Conservation (phyloP, 305 asterid genomes). For the Plantago rigida region DNA sequence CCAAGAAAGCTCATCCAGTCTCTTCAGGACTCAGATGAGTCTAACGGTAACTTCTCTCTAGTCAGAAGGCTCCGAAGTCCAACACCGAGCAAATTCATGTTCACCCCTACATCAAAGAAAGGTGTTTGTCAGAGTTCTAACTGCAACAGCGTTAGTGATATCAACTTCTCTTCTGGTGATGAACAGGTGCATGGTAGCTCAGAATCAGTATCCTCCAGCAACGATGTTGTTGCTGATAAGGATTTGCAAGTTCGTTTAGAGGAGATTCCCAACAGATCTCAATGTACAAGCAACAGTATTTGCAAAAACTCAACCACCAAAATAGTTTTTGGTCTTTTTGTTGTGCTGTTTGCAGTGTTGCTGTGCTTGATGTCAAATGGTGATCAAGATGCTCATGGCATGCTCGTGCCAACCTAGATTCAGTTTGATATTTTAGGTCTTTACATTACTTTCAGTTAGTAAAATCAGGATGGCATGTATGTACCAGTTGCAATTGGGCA, state of each 20-base stretch:
- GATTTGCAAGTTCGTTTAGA: conserved; percentile 27
- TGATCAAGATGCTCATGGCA: conserved; percentile 32
- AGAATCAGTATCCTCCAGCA: conserved; percentile 71
- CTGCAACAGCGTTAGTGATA: conserved; percentile 22
- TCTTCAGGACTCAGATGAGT: conserved; percentile 59
- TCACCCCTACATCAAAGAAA: conserved; percentile 38
- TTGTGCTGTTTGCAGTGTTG: conserved; percentile 36
- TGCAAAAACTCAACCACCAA: conserved; percentile 18
- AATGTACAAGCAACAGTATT: conserved; percentile 6
- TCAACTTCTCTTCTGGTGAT: conserved; percentile 25
- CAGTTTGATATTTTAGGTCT: not conserved
- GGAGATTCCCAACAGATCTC: conserved; percentile 25
- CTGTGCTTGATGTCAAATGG: conserved; percentile 33
- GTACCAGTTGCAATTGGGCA: not conserved
- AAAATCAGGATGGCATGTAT: not conserved
- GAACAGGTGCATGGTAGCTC: conserved; percentile 36
- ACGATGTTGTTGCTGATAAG: conserved; percentile 34
- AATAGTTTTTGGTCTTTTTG: conserved; percentile 31
- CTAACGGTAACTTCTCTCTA: conserved; percentile 32
- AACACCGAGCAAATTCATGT: conserved; percentile 29
- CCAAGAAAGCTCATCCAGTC: conserved; percentile 77
- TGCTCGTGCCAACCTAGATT: conserved; percentile 63
- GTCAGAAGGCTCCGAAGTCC: conserved; percentile 42
- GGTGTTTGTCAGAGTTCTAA: conserved; percentile 23
- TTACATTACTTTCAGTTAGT: not conserved